Percentiles rank a stretch among this genome's conserved stretches.
phyloP scores from a whole-genome alignment of 2,329 filamentous ascomycete genomes.

The Colletotrichum sp. region DNA sequence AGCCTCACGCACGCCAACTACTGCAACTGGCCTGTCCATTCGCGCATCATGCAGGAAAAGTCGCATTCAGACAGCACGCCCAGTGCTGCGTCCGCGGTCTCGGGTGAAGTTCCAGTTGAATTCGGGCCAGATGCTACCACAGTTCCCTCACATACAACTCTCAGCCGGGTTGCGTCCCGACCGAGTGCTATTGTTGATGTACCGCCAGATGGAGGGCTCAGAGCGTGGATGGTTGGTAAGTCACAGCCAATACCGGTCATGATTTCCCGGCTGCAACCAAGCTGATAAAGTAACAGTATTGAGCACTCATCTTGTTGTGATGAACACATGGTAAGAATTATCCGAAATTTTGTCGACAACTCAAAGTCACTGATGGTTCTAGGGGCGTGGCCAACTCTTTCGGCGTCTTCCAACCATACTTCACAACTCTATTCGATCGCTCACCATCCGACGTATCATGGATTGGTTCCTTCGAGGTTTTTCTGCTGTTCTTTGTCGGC shows the following conservation, averaged over 20 bases:
- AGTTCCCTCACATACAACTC: neutral
- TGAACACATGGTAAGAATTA: conserved; percentile 50
- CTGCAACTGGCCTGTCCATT: neutral
- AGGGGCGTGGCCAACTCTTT: conserved; percentile 61
- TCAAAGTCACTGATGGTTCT: neutral
- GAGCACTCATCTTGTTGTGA: conserved; percentile 49
- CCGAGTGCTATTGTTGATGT: conserved; percentile 48
- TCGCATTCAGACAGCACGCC: neutral
- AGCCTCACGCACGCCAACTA: neutral
- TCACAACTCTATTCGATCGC: conserved; percentile 42
- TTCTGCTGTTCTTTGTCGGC: conserved; percentile 60
- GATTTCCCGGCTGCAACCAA: neutral
- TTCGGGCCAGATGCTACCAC: neutral
- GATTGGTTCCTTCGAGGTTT: conserved; percentile 61
- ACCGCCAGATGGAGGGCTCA: conserved; percentile 54
- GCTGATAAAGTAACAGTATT: conserved; percentile 29
- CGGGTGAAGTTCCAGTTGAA: neutral
- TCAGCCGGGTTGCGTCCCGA: conserved; percentile 45
- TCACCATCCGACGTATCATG: conserved; percentile 54
- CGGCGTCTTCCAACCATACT: conserved; percentile 60
- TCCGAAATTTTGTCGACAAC: neutral
- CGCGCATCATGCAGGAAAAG: neutral
- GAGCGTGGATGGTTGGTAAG: conserved; percentile 52
- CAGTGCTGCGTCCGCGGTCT: neutral
- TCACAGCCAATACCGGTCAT: neutral